Percentiles rank a stretch among this genome's conserved stretches.
phyloP scores from a whole-genome alignment of 2,329 filamentous ascomycete species.

The Canariomyces notabilis region DNA sequence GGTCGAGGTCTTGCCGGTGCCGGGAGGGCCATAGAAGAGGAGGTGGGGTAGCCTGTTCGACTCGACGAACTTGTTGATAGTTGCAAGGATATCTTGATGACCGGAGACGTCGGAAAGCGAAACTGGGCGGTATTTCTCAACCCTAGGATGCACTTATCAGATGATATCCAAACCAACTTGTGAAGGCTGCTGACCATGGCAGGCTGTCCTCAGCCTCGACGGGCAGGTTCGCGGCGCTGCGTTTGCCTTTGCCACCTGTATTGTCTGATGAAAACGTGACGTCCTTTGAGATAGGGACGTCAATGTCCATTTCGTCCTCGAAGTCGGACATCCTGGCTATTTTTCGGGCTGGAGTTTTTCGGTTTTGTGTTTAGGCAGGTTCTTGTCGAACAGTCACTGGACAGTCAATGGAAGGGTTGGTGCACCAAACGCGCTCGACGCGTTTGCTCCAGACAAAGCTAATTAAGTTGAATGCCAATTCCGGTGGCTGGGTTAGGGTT shows the following conservation, averaged over 20 bases:
- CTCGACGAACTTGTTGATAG: constrained; percentile 96
- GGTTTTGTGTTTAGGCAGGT: background rate
- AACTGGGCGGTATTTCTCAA: constrained; percentile 92
- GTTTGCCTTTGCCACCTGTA: constrained; percentile 71
- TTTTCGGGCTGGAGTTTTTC: background rate
- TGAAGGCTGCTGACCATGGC: constrained; percentile 62
- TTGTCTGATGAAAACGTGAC: constrained; percentile 68
- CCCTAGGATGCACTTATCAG: constrained; percentile 48
- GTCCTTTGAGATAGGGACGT: constrained; percentile 45
- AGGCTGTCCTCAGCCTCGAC: constrained; percentile 90
- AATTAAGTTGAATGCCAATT: too few relatives aligned
- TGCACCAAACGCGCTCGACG: constrained; percentile 5
- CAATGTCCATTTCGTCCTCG: constrained; percentile 58
- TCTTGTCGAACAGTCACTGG: too few relatives aligned
- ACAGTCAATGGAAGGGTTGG: too few relatives aligned
- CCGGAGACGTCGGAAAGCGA: constrained; percentile 90
- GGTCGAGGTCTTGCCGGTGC: constrained; percentile 96
- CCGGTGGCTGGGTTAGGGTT: too few relatives aligned
- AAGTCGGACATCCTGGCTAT: constrained; percentile 51
- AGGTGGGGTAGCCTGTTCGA: constrained; percentile 91
- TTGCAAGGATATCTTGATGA: constrained; percentile 94
- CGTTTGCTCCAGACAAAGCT: too few relatives aligned
- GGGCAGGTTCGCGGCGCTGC: constrained; percentile 85
- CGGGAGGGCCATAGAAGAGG: constrained; percentile 91
- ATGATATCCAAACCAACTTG: background rate